Evolutionary conservation across 2,329 filamentous ascomycete genomes (phyloP), one percentile per base, ranked within the genome.

Genomic region (Fusarium cicatricum): DNA sequence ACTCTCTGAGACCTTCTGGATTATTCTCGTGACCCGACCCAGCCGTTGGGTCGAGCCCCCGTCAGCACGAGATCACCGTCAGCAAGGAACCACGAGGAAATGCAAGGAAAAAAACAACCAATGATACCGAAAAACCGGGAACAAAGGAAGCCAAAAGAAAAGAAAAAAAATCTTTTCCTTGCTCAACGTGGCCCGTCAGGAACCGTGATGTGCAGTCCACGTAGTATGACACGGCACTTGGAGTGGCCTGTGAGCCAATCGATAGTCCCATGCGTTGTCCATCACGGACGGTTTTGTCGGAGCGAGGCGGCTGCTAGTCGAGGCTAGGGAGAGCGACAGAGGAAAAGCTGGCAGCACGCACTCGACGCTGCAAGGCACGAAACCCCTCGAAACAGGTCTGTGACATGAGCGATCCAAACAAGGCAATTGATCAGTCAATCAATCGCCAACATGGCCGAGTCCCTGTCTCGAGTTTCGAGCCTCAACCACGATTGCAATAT

Each of bases 181-280:
- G 15, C 36, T 19, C 41, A 41, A 29, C 42, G 55, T 66, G 53
- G 43, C 52, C 48, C 34, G 19, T 28, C 41, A 34, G 37, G 46
- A 40, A 47, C 47, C 31, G 33, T 58, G 29, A 39, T 46, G 48
- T 26, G 23, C 23, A 26, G n/a, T n/a, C n/a, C n/a, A n/a, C n/a
- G n/a, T n/a, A n/a, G 60, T 55, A 52, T 51, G 62, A 67, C 65
- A 66, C 55, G 63, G 60, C 58, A 64, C 39, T 64, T 58, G 37
- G 33, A 42, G 51, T 50, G 49, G 47, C 29, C 38, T 53, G 36
- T 61, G 37, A 55, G 16, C 65, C 65, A 68, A 66, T 67, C 48
- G 66, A 44, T 21, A 29, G 38, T n/a, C 15, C 45, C 56, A 65
- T 61, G 41, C 44, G 50, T 39, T 51, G 58, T 50, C 29, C 11